Base-by-base conservation (phyloP, 2,329 filamentous ascomycete genomes). In the Akanthomyces muscarius region DNA sequence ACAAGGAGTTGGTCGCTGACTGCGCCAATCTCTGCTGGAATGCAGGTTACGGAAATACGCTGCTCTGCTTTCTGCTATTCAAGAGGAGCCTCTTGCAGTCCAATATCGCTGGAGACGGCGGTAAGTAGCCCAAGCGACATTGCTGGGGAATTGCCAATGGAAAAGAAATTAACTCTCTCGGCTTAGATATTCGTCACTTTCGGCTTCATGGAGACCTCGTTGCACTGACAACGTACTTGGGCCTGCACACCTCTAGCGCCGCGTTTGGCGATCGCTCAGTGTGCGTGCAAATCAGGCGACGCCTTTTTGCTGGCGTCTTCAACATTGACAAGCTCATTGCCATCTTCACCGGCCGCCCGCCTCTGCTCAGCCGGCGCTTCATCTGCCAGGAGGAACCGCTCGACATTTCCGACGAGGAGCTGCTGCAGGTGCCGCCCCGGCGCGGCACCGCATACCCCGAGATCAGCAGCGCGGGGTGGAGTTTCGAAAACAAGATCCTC, bases 331-430 rank as follows among this genome's bases (percentile, higher is more conserved):
- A 78, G 66, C 68, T 73, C 1, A 65, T 75, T 4, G 74, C 76
- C 7, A 73, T 76, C 1, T 77, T 80, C 45, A 78, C 77, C 1
- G 78, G 78, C 1, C 68, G 78, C 5, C 78, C 78, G 3, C 77
- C 76, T 0, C 68, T 78, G 1, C 62, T 79, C 23, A 71, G 71
- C 44, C 70, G 70, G 14, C 68, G 69, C 2, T 80, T 75, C 62
- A 67, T 73, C 14, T 74, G 74, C 2, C 77, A 77, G 6, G 73
- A 77, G 1, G 65, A 76, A 14, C 77, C 77, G 2, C 69, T 79
- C 5, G 77, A 80, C 62, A 64, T 80, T 16, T 68, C 65, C 21
- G 75, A 77, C 62, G 70, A 74, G 21, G 69, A 69, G n/a, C 66
- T 79, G 4, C 71, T 76, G 25, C 72, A 73, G 25, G 69, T 71